Evolutionary conservation across 495 filamentous ascomycete genomes (phyloP).

Genomic region (Penicillium samsonianum): DNA sequence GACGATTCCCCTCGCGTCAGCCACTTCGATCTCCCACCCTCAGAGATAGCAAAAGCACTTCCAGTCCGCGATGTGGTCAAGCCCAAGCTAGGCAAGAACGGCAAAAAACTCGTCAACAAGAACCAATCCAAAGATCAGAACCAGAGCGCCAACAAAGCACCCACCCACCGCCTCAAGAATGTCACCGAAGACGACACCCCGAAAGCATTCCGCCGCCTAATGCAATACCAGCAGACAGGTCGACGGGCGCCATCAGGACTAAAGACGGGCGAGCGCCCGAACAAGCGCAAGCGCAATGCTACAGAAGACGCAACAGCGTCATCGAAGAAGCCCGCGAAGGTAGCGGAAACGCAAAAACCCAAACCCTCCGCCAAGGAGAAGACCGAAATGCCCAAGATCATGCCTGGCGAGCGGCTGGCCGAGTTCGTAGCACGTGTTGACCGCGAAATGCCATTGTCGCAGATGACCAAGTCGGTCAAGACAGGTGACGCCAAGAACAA

Average conservation of each 20-base stretch:
- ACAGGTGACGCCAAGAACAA: constrained; percentile 42
- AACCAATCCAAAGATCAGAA: constrained; percentile 24
- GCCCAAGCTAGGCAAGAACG: constrained; percentile 23
- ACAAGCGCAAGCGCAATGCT: constrained; percentile 48
- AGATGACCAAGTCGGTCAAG: constrained; percentile 49
- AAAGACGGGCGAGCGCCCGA: constrained; percentile 63
- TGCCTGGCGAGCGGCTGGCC: constrained; percentile 76
- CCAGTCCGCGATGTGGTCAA: constrained; percentile 52
- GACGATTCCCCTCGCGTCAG: constrained; percentile 8
- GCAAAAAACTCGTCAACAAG: constrained; percentile 22
- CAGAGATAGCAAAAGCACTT: constrained; percentile 67
- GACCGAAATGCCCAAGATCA: constrained; percentile 61
- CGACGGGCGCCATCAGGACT: constrained; percentile 61
- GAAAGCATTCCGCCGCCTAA: constrained; percentile 77
- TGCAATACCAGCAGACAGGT: constrained; percentile 62
- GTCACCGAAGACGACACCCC: constrained; percentile 74
- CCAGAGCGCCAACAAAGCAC: constrained; percentile 18
- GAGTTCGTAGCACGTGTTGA: constrained; percentile 87
- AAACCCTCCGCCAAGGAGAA: constrained; percentile 19
- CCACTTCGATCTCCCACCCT: constrained; percentile 76
- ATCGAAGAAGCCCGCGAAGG: constrained; percentile 21
- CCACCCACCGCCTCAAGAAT: constrained; percentile 41
- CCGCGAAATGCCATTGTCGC: constrained; percentile 74
- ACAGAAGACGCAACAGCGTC: constrained; percentile 18
- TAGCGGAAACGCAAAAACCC: constrained; percentile 14